Base-by-base conservation (phyloP, 768 basidiomycete genomes). In the Amanita phalloides region DNA sequence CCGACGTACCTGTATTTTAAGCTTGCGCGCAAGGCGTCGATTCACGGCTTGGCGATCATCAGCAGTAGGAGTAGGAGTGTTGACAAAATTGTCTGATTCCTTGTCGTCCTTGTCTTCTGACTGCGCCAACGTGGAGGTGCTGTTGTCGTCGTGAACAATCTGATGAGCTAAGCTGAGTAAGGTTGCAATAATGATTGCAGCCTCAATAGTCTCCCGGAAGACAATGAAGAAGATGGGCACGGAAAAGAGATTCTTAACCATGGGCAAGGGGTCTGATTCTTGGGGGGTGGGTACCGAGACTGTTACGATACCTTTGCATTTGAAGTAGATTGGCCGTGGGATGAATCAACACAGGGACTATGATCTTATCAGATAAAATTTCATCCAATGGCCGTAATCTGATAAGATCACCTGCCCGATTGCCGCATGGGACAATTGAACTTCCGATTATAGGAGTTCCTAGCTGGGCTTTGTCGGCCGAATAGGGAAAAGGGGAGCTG, bases 221-320 rank as follows among this genome's bases (percentile, higher is more conserved):
- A 94, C 82, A 69, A 96, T 92, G 77, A 97, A 92, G 74, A 93
- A 96, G 58, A 97, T 91, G 61, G 91, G 82, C 51, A 94, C 77
- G 53, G 87, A 89, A 69, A 96, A 96, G 51, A 93, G 70, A 61
- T 81, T 77, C 55, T 76, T 76, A 14, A 76, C 71, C 89, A 91
- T 90, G 50, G 52, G 57, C 60, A 33, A 13, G 11, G 11, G 32
- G 4, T 0, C 3, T 13, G 6, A 28, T 6, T 6, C 6, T 28
- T 28, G 11, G 33, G 33, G 30, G 13, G 33, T 1, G 33, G 33
- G 32, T 32, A 8, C 32, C 4, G 17, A 17, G 17, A 17, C 17
- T 17, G 9, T 8, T 32, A 11, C 32, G 32, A 32, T 32, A 4
- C 6, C 1, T 9, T 32, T 13, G 33, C 33, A 33, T 33, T 33